Conservation (phyloP, 2,329 filamentous ascomycete genomes). For the Ophiosphaerella korrae region DNA sequence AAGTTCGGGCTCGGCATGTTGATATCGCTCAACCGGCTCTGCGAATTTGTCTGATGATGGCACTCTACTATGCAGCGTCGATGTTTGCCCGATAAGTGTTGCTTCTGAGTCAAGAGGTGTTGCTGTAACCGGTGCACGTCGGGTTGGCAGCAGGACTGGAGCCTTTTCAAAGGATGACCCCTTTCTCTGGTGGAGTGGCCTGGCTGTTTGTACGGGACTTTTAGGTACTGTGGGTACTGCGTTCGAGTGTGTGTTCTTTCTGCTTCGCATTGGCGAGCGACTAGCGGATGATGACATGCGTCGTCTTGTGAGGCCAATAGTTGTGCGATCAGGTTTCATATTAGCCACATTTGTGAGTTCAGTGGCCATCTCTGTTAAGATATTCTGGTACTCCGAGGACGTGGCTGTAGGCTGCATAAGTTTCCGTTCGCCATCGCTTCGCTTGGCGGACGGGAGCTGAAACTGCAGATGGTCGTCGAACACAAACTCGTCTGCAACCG, state of each 20-base stretch:
- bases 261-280: slow-evolving; percentile 26
- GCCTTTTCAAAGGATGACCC: slow-evolving; percentile 23
- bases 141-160: slow-evolving; percentile 13
- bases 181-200: slow-evolving; percentile 19
- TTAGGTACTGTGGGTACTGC: slow-evolving; percentile 17
- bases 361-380: slow-evolving; percentile 38
- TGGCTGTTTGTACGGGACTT: slow-evolving; percentile 13
- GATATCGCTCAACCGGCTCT: slow-evolving; percentile 5
- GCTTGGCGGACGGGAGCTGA: slow-evolving; percentile 28
- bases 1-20: slow-evolving; percentile 1
- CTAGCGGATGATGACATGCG: slow-evolving; percentile 26
- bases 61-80: slow-evolving; percentile 15
- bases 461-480: slow-evolving; percentile 43
- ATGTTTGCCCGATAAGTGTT: slow-evolving; percentile 30
- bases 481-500: slow-evolving; percentile 23
- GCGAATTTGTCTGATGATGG: slow-evolving; percentile 3
- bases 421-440: slow-evolving; percentile 5
- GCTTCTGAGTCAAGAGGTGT: slow-evolving; percentile 36
- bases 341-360: slow-evolving; percentile 30
- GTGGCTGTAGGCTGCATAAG: slow-evolving; percentile 14
- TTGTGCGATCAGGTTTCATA: slow-evolving; percentile 18
- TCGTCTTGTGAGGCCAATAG: slow-evolving; percentile 15
- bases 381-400: slow-evolving; percentile 26
- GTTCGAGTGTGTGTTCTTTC: slow-evolving; percentile 21
- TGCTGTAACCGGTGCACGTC: slow-evolving; percentile 6